phyloP scores from a whole-genome alignment of 2,329 filamentous ascomycete genomes.

The Aspergillus texensis region DNA sequence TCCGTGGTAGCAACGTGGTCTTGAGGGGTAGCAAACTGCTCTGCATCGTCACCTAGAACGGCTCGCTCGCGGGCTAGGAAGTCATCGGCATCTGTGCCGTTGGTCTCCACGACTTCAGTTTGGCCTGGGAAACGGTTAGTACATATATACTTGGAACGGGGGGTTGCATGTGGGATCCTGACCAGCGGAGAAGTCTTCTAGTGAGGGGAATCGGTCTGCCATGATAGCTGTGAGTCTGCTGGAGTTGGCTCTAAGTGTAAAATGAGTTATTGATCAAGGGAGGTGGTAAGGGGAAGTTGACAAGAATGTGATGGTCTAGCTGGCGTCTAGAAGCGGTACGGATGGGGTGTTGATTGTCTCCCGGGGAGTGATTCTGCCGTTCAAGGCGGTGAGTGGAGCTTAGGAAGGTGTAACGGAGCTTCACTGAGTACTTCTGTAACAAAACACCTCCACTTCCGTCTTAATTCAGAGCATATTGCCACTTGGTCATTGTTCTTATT shows the following conservation, averaged over 20 bases:
- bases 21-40: constrained; percentile 79
- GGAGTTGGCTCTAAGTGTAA: background rate
- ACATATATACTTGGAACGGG: constrained; percentile 19
- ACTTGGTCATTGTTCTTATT: background rate
- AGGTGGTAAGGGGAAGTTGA: constrained; percentile 11
- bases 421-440: constrained; percentile 1
- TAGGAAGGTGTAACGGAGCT: constrained; percentile 10
- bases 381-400: constrained; percentile 23
- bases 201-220: constrained; percentile 77
- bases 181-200: constrained; percentile 74
- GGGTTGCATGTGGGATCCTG: constrained; percentile 33
- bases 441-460: background rate
- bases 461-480: background rate
- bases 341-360: constrained; percentile 12
- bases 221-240: constrained; percentile 48
- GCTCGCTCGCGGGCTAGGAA: constrained; percentile 93
- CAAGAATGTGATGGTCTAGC: constrained; percentile 22
- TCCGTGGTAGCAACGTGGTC: constrained; percentile 63
- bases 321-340: constrained; percentile 20
- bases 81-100: constrained; percentile 67
- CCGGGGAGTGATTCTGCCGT: constrained; percentile 22
- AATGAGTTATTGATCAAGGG: constrained; percentile 12
- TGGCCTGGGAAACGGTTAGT: constrained; percentile 37
- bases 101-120: constrained; percentile 35
- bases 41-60: constrained; percentile 85